A percentile compares a stretch with the other conserved stretches of the same genome.
These are phyloP conservation scores for Ascomycota sp. DNA, from an alignment of 2,329 filamentous ascomycete genomes.

Conservation along the genomic window DNA sequence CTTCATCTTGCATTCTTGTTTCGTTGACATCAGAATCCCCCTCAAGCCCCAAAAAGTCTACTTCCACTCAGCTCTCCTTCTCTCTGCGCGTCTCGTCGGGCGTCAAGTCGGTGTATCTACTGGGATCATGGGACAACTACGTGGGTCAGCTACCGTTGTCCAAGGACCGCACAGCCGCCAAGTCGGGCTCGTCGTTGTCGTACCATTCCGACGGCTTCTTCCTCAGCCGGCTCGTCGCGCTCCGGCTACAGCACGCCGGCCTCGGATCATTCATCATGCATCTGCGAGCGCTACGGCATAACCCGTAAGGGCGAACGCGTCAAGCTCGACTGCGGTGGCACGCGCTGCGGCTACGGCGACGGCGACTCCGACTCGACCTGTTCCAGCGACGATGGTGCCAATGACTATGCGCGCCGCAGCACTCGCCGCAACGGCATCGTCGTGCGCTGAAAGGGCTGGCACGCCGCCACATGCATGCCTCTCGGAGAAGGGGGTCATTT, in stretches of 20 bases:
- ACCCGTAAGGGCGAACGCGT: conserved; percentile 81
- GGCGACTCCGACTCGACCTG: conserved; percentile 47
- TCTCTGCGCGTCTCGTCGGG: conserved; percentile 86
- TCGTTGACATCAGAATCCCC: conserved; percentile 3
- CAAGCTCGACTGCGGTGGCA: conserved; percentile 87
- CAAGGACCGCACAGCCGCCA: conserved; percentile 64
- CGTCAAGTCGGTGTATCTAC: conserved; percentile 92
- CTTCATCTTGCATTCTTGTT: not conserved
- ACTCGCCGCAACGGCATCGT: conserved; percentile 45
- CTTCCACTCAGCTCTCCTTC: conserved; percentile 91
- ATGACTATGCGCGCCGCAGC: conserved; percentile 29
- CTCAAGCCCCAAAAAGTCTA: conserved; percentile 12
- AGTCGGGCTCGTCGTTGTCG: conserved; percentile 59
- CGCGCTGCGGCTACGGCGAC: conserved; percentile 69
- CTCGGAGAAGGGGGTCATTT: too few relatives aligned
- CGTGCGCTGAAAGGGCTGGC: conserved; percentile 21
- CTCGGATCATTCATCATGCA: conserved; percentile 63
- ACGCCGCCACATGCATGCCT: too few relatives aligned
- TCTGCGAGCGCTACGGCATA: conserved; percentile 91
- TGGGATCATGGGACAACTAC: conserved; percentile 98
- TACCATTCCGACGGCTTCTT: conserved; percentile 57
- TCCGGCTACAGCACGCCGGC: conserved; percentile 62
- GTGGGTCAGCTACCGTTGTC: conserved; percentile 81
- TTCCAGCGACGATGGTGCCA: conserved; percentile 44
- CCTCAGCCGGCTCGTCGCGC: conserved; percentile 50